Base-by-base conservation (phyloP, 768 basidiomycete species). In the Auriculariales sp. region DNA sequence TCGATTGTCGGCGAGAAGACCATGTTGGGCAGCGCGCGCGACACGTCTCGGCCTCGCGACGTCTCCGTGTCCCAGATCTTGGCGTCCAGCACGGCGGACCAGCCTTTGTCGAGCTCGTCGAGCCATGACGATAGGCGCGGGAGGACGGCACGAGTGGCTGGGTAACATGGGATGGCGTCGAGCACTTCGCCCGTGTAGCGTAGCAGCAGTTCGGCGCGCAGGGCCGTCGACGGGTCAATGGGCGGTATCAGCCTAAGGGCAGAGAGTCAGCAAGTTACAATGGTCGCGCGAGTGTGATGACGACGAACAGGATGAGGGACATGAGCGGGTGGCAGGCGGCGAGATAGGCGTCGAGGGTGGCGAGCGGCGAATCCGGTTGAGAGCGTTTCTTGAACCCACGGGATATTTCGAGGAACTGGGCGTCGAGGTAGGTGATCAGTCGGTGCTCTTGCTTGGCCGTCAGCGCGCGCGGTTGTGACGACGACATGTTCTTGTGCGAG, bases 301-400 rank as follows among this genome's bases (percentile, higher is more conserved):
- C 22, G 17, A 44, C 39, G 17, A 25, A 44, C 39, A 87, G 66
- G 34, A 85, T 70, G 44, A 89, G 58, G 0, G 73, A 68, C 10
- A 88, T 64, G 17, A 87, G 64, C 44, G 64, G 65, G 19, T 73
- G 77, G 28, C 72, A 68, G 3, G 77, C 73, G 25, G 69, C 68
- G 28, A 89, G 72, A 55, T 85, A 89, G 4, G 69, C 58, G 1
- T 68, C 51, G 15, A 88, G 67, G 0, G 81, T 82, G 30, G 74
- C 72, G 1, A 83, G 66, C 35, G 35, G 35, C 35, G 7, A 39
- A 25, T 28, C 32, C 49, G n/a, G 28, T 19, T 64, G 77, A 34
- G 51, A 85, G 84, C 86, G 77, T 65, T 84, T 88, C 64, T 81
- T 86, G 66, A 70, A 83, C 27, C 75, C 74, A 17, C 81, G 66